A percentile compares a stretch with the other conserved stretches of the same genome.
These are phyloP conservation scores for Wickerhamiella musiphila DNA, from an alignment of 805 yeast genomes.

Conservation along the genomic window DNA sequence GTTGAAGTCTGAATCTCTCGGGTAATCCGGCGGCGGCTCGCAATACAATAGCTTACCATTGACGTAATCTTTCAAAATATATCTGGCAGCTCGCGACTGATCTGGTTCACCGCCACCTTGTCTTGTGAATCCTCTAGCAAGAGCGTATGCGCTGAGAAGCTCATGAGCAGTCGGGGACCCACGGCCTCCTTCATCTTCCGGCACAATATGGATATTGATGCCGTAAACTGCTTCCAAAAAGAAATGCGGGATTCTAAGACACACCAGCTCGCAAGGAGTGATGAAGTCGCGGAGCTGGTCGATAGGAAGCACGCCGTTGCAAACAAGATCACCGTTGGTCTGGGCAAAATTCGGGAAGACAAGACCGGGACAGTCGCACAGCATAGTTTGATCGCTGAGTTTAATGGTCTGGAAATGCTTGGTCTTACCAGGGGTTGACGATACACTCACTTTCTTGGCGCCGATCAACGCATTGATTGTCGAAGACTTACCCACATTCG, in stretches of 20 bases:
- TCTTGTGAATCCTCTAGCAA: conserved; percentile 86
- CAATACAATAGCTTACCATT: conserved; percentile 74
- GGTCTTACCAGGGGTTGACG: conserved; percentile 97
- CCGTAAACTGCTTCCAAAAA: conserved; percentile 86
- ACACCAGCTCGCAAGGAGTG: conserved; percentile 73
- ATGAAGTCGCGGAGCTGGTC: conserved; percentile 88
- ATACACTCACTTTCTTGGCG: conserved; percentile 92
- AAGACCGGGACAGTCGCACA: conserved; percentile 98
- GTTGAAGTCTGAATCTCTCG: conserved; percentile 64
- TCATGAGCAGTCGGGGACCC: conserved; percentile 82
- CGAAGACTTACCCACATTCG: conserved; percentile 94
- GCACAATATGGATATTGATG: conserved; percentile 63
- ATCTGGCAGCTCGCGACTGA: conserved; percentile 85
- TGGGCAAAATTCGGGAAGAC: conserved; percentile 97
- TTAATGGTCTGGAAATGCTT: conserved; percentile 95
- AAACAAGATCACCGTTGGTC: conserved; percentile 89
- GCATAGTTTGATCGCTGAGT: conserved; percentile 60
- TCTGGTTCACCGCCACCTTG: conserved; percentile 96
- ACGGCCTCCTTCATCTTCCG: conserved; percentile 72
- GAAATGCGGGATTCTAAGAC: conserved; percentile 75
- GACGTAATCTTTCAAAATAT: conserved; percentile 84
- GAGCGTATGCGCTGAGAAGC: conserved; percentile 75
- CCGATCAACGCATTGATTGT: conserved; percentile 95
- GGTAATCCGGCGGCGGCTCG: conserved; percentile 70
- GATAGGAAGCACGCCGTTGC: conserved; percentile 96